These are phyloP conservation scores for Brassica cretica DNA, from an alignment of 345 rosid species.

Conservation along the genomic window DNA sequence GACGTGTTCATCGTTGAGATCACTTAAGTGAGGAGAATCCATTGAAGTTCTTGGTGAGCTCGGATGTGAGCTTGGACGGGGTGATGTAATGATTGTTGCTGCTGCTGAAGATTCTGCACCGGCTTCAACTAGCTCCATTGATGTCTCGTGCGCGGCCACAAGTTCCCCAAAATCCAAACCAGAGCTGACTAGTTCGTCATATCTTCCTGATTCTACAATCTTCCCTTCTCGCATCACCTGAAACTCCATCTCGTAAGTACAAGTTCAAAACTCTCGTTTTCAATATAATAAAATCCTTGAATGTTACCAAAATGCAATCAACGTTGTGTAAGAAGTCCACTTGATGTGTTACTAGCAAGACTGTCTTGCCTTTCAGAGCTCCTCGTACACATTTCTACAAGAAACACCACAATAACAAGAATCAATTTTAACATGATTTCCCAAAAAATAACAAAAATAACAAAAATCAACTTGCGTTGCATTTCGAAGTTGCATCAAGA, in stretches of 20 bases:
- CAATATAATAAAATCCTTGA: not conserved
- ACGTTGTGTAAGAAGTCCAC: constrained; percentile 92
- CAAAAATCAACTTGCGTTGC: constrained; percentile 19
- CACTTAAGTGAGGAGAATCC: constrained; percentile 41
- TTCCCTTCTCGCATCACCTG: constrained; percentile 93
- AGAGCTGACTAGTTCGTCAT: constrained; percentile 52
- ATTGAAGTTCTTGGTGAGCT: constrained; percentile 47
- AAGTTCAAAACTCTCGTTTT: not conserved
- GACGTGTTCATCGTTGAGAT: constrained; percentile 49
- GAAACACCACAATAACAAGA: constrained; percentile 6
- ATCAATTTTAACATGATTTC: not conserved
- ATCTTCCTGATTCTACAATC: constrained; percentile 86
- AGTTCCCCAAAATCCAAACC: constrained; percentile 75
- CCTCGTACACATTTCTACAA: constrained; percentile 87
- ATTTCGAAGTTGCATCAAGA: constrained; percentile 5
- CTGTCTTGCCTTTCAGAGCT: constrained; percentile 76
- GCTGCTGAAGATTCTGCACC: constrained; percentile 40
- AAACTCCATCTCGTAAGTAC: constrained; percentile 19
- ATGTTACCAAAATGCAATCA: constrained; percentile 66
- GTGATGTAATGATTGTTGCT: constrained; percentile 12
- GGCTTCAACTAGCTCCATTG: constrained; percentile 85
- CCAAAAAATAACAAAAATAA: not conserved
- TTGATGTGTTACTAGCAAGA: constrained; percentile 92
- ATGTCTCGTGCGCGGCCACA: constrained; percentile 80
- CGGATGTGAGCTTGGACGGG: constrained; percentile 30